Conservation (phyloP, 1,284 basidiomycete species). For the Boletus holoroseus region DNA sequence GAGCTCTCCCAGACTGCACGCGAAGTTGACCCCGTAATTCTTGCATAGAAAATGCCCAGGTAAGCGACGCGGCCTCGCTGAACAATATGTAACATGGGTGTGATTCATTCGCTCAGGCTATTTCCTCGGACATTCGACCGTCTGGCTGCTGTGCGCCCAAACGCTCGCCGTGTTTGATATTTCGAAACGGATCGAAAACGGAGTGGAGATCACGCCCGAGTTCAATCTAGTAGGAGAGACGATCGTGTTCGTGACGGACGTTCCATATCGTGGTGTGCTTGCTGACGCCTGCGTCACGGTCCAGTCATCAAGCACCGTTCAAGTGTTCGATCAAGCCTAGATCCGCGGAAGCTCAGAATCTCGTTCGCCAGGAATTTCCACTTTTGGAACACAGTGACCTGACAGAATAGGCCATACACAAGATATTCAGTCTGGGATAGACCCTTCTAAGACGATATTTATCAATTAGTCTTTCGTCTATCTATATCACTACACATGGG, state of each 20-base stretch:
- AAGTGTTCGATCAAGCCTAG: conserved; percentile 52
- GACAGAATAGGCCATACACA: neutral
- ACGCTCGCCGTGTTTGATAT: conserved; percentile 22
- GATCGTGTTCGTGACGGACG: conserved; percentile 10
- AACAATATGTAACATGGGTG: neutral
- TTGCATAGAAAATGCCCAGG: conserved; percentile 13
- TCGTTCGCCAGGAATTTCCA: conserved; percentile 40
- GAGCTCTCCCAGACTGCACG: no score
- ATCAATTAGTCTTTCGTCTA: no score
- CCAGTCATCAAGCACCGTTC: conserved; percentile 53
- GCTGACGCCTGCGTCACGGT: neutral
- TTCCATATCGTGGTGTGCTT: neutral
- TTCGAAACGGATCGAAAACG: conserved; percentile 20
- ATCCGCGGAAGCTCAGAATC: conserved; percentile 41
- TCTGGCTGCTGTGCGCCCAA: conserved; percentile 20
- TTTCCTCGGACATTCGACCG: conserved; percentile 12
- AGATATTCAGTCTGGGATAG: neutral
- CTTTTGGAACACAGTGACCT: neutral
- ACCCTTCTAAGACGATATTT: neutral
- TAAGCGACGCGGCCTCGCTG: neutral
- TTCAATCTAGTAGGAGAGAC: conserved; percentile 12
- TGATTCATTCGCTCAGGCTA: conserved; percentile 8
- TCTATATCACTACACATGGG: neutral
- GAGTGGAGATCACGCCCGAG: conserved; percentile 20
- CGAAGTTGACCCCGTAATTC: neutral